Evolutionary conservation across 1,139 yeast species (phyloP), one percentile per base, ranked within the genome.

Genomic region (Casaregolazyma suthepensis): DNA sequence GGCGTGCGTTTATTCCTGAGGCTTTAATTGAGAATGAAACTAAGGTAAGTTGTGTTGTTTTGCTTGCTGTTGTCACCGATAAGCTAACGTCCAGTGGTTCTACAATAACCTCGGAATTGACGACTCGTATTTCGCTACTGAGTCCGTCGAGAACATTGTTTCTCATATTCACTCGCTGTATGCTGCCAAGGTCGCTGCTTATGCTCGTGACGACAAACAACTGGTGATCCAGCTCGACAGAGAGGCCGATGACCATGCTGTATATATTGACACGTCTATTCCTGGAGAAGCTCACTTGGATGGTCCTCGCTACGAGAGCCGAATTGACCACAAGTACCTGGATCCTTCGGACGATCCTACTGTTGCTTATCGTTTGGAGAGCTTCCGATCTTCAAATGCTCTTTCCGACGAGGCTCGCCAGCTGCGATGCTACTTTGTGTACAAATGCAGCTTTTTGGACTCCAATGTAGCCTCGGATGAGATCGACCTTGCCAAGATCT

Each of bases 171-270:
- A 87, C 66, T 87, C 96, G 15, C 77, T 93, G 56, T 93, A 91
- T 71, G 89, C 96, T 43, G 93, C 97, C 58, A 93, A 93, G 70
- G 81, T 93, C 55, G 94, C 93, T 62, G 96, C 97, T 15, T 89
- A 78, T 69, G 85, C 90, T 13, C 73, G 77, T 59, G 78, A 72
- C 57, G 81, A 73, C 60, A 76, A 74, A 59, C 68, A 71, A 57
- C 82, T 89, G 15, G 79, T 82, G 61, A 83, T 88, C 62, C 87
- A 84, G 56, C 85, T 87, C 68, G 82, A 80, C 67, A 77, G 88
- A 57, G 94, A 87, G 69, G 80, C 81, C 50, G 86, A 82, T 17
- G 93, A 87, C 67, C 96, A 90, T 66, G 97, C 96, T 0, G 95
- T 90, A 26, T 93, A 87, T 71, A 89, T 93, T 68, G 96, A 89